A percentile compares a stretch with the other conserved stretches of the same genome.
These are phyloP conservation scores for Elsinoe fawcettii DNA, from an alignment of 2,329 filamentous ascomycete species.

Conservation along the genomic window DNA sequence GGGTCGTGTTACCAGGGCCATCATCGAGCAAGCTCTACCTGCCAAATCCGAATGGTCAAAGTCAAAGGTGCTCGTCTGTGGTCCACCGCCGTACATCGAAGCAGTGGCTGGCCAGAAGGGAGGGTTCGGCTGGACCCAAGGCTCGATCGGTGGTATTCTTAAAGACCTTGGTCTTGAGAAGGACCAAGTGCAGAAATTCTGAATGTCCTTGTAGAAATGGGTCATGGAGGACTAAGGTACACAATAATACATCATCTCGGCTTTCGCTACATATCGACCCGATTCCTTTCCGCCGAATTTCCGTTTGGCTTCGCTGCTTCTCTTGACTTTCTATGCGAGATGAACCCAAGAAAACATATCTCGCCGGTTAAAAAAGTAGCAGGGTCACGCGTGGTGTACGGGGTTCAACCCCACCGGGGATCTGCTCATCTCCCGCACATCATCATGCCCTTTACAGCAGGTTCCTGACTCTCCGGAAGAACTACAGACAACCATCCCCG, in stretches of 20 bases:
- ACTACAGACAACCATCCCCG: conserved; percentile 1
- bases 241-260: neutral
- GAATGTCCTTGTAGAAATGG: conserved; percentile 4
- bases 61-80: conserved; percentile 60
- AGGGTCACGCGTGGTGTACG: neutral
- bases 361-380: neutral
- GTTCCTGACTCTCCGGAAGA: conserved; percentile 1
- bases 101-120: conserved; percentile 44
- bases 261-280: neutral
- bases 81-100: conserved; percentile 59
- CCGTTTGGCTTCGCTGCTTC: neutral
- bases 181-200: conserved; percentile 54
- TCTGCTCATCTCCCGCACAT: conserved; percentile 1
- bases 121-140: conserved; percentile 27
- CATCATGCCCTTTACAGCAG: conserved; percentile 12
- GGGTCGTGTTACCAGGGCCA: conserved; percentile 51
- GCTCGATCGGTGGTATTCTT: conserved; percentile 44
- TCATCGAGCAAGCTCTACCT: conserved; percentile 46
- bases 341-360: neutral
- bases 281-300: neutral
- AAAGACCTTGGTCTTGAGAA: conserved; percentile 50
- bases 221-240: neutral
- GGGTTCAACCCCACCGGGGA: conserved; percentile 7
- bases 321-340: neutral
- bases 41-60: conserved; percentile 30